Percentiles rank a stretch among this genome's conserved stretches.
phyloP scores from a whole-genome alignment of 306 rosid genomes.

The Leucaena leucocephala region DNA sequence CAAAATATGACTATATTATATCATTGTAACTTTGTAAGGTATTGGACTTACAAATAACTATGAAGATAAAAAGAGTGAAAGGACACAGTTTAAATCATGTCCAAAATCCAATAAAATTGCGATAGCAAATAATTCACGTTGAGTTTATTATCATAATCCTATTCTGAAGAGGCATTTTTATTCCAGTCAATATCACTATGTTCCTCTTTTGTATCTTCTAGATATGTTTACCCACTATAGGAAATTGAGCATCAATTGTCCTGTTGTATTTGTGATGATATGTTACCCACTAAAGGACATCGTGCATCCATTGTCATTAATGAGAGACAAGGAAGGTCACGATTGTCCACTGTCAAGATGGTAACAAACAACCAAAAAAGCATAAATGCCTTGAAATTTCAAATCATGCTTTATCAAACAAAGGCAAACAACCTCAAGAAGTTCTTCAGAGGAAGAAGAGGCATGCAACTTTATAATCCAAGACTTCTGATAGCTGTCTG shows the following conservation, averaged over 20 bases:
- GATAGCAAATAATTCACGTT: not conserved
- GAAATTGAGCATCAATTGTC: not conserved
- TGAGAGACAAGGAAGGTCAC: slow-evolving; percentile 7
- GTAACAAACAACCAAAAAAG: slow-evolving; percentile 8
- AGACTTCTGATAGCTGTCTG: slow-evolving; percentile 50
- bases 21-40: not conserved
- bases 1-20: not conserved
- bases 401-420: slow-evolving; percentile 26
- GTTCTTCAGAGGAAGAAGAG: slow-evolving; percentile 60
- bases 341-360: not conserved
- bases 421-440: slow-evolving; percentile 64
- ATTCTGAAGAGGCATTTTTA: not conserved
- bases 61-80: not conserved
- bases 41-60: not conserved
- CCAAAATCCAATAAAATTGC: not conserved
- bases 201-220: not conserved
- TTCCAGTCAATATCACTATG: not conserved
- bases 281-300: slow-evolving; percentile 9
- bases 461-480: slow-evolving; percentile 60
- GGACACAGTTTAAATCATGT: not conserved
- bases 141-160: slow-evolving; percentile 6
- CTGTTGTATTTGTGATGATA: not conserved
- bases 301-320: not conserved
- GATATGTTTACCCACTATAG: not conserved
- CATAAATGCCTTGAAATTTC: not conserved